Evolutionary conservation across 2,329 filamentous ascomycete genomes (phyloP).

Genomic region (Bipolaris oryzae): DNA sequence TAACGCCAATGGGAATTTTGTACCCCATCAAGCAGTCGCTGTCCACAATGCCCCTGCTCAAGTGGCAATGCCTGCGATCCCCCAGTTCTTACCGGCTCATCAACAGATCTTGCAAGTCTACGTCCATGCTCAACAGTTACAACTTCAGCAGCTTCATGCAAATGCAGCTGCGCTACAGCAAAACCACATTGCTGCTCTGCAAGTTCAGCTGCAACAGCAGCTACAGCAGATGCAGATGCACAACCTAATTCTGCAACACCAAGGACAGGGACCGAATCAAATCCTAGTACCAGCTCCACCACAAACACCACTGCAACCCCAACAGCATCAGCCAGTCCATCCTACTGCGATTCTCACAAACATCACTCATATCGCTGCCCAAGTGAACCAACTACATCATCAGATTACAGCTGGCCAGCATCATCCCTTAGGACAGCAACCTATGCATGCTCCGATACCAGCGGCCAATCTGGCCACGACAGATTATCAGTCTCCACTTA

Average conservation of each 20-base stretch:
- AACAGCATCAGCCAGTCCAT: constrained; percentile 1
- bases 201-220: constrained; percentile 27
- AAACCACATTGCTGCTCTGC: constrained; percentile 18
- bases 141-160: constrained; percentile 31
- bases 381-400: constrained; percentile 15
- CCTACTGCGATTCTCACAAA: constrained; percentile 12
- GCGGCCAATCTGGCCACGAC: constrained; percentile 3
- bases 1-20: constrained; percentile 11
- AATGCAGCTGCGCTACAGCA: constrained; percentile 22
- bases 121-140: constrained; percentile 24
- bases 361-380: constrained; percentile 8
- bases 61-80: constrained; percentile 7
- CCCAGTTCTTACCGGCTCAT: constrained; percentile 18
- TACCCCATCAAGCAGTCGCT: constrained; percentile 2
- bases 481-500: constrained; percentile 40
- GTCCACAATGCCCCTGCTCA: constrained; percentile 4
- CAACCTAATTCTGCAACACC: constrained; percentile 2
- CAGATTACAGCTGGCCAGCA: background rate
- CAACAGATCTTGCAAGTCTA: constrained; percentile 24
- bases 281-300: background rate
- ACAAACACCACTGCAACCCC: constrained; percentile 1
- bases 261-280: background rate
- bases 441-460: constrained; percentile 6
- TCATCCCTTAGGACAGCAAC: background rate
- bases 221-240: constrained; percentile 3